These are phyloP conservation scores for Bifiguratus adelaidae DNA, from an alignment of 192 early-diverging fungal genomes.

Conservation along the genomic window DNA sequence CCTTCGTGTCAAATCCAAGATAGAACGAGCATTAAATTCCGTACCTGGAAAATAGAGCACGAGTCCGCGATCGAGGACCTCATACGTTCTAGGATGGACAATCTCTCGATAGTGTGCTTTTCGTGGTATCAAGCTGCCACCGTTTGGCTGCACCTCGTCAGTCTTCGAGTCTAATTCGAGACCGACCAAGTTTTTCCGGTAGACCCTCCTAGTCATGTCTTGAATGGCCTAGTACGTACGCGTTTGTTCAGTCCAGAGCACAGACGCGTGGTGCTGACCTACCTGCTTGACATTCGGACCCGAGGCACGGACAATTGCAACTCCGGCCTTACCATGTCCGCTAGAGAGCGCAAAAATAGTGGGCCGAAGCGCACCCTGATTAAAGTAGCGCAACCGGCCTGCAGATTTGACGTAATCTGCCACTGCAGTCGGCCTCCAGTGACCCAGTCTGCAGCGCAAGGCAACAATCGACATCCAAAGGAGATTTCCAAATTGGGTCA, in stretches of 20 bases:
- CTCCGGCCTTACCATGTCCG: conserved; percentile 62
- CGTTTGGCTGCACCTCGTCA: conserved; percentile 2
- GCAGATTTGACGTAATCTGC: no score
- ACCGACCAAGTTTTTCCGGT: not conserved
- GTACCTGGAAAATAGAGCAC: conserved; percentile 46
- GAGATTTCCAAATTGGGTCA: no score
- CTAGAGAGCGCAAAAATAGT: conserved; percentile 71
- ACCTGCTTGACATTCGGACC: conserved; percentile 39
- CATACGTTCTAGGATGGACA: conserved; percentile 20
- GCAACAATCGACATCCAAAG: no score
- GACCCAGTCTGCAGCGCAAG: no score
- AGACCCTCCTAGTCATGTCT: not conserved
- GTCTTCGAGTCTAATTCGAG: not conserved
- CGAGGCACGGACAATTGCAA: conserved; percentile 67
- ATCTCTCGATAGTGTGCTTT: conserved; percentile 29
- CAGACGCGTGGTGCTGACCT: conserved; percentile 8
- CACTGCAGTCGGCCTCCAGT: no score
- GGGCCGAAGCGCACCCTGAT: no score
- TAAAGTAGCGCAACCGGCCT: no score
- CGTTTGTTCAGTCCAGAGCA: conserved; percentile 9
- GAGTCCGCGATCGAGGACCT: conserved; percentile 47
- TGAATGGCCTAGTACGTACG: not conserved
- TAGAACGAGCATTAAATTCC: not conserved
- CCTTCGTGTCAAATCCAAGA: not conserved
- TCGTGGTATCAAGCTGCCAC: conserved; percentile 13